These are phyloP conservation scores for Trichoderma oligosporum DNA, from an alignment of 2,329 filamentous ascomycete genomes.

Conservation along the genomic window DNA sequence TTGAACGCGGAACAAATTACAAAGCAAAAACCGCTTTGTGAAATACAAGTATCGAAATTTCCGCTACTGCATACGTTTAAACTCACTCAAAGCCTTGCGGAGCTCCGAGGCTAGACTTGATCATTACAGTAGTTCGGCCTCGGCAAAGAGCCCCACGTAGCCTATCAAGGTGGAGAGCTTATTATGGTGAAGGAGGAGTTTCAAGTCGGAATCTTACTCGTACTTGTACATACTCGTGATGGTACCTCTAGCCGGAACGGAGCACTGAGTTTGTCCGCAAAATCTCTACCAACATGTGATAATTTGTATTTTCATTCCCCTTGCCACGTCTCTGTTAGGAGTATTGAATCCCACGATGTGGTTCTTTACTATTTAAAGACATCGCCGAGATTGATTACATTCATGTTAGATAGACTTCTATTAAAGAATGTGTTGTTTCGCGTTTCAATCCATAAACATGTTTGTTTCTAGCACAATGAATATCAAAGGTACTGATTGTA, in stretches of 20 bases:
- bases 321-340: not conserved
- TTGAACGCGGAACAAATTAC: not conserved
- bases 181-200: not conserved
- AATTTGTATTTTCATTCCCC: not conserved
- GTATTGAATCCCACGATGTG: too few species aligned
- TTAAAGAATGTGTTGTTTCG: too few species aligned
- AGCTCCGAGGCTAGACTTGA: not conserved
- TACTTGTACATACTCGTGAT: too few species aligned
- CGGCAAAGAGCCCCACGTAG: not conserved
- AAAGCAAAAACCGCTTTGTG: not conserved
- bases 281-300: not conserved
- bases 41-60: too few species aligned
- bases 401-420: too few species aligned
- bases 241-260: slow-evolving; percentile 5
- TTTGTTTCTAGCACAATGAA: too few species aligned
- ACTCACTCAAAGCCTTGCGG: slow-evolving; percentile 9
- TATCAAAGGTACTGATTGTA: too few species aligned
- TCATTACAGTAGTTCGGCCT: not conserved
- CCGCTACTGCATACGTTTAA: too few species aligned
- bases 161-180: not conserved
- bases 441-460: too few species aligned
- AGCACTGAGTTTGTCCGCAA: slow-evolving; percentile 19
- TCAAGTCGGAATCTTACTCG: not conserved
- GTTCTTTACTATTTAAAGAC: too few species aligned
- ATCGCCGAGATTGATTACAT: too few species aligned